Evolutionary conservation across 1,284 basidiomycete species (phyloP).

Genomic region (Melampsora medusae): DNA sequence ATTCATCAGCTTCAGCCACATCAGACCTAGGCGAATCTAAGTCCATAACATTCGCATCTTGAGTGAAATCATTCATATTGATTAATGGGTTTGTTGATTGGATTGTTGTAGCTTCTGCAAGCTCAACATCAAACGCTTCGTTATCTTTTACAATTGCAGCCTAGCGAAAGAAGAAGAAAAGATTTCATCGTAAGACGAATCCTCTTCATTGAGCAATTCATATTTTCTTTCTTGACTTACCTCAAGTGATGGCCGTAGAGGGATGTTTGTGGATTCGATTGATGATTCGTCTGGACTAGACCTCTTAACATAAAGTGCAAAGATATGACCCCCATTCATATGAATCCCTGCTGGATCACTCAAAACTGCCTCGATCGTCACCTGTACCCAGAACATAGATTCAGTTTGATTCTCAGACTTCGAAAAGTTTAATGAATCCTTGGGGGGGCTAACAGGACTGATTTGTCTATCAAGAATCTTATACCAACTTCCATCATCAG

Average conservation of each 20-base stretch:
- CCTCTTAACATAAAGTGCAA: constrained; percentile 32
- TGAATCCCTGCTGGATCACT: constrained; percentile 40
- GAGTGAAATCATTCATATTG: background rate
- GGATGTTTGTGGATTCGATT: constrained; percentile 9
- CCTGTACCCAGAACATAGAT: constrained; percentile 3
- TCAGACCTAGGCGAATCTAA: constrained; percentile 40
- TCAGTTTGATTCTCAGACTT: background rate
- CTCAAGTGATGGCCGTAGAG: constrained; percentile 14
- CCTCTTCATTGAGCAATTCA: background rate
- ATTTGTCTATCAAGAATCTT: constrained; percentile 35
- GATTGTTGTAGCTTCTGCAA: constrained; percentile 13
- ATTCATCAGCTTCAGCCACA: constrained; percentile 27
- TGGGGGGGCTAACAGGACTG: constrained; percentile 9
- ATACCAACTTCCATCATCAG: constrained; percentile 41
- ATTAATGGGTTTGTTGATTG: background rate
- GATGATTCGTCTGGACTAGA: constrained; percentile 4
- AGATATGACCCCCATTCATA: constrained; percentile 43
- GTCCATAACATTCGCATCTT: constrained; percentile 24
- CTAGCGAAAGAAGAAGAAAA: background rate
- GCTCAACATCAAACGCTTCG: constrained; percentile 15
- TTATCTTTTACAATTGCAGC: constrained; percentile 37
- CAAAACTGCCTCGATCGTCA: constrained; percentile 36
- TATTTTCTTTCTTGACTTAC: constrained; percentile 1
- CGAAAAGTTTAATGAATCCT: background rate
- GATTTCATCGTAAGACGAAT: background rate